A percentile compares a stretch with the other conserved stretches of the same genome.
Evolutionary conservation across 495 filamentous ascomycete species (phyloP).

Genomic region (Aspergillus homomorphus): DNA sequence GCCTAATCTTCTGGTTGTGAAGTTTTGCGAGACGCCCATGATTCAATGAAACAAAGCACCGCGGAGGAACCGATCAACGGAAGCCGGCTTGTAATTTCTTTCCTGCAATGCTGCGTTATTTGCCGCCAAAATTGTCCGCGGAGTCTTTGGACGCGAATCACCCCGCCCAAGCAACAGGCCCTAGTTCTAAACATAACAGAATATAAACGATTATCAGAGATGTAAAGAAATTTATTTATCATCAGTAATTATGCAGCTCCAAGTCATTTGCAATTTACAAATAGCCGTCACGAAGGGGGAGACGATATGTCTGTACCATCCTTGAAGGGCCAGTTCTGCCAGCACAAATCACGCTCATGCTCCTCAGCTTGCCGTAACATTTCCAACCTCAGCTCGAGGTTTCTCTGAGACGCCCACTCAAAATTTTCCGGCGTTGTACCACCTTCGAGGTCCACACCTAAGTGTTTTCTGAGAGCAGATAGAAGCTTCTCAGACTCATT

Average conservation of each 20-base stretch:
- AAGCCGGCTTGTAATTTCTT: too few species aligned
- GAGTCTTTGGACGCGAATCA: too few species aligned
- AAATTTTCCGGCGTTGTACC: slow-evolving; percentile 33
- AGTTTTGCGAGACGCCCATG: too few species aligned
- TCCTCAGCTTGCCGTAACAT: slow-evolving; percentile 27
- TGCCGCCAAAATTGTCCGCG: too few species aligned
- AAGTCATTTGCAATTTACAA: too few species aligned
- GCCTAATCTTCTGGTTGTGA: too few species aligned
- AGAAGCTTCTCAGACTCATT: slow-evolving; percentile 35
- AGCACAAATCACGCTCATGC: slow-evolving; percentile 22
- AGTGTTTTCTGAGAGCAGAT: slow-evolving; percentile 24
- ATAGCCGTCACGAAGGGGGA: not conserved
- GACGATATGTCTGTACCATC: slow-evolving; percentile 18
- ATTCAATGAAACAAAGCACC: too few species aligned
- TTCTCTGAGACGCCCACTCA: slow-evolving; percentile 24
- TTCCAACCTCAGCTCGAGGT: slow-evolving; percentile 26
- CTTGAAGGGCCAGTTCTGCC: slow-evolving; percentile 35
- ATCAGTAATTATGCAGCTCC: not conserved
- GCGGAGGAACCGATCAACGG: too few species aligned
- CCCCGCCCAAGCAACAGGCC: too few species aligned
- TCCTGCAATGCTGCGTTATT: too few species aligned
- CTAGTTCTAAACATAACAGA: not conserved
- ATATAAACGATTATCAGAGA: not conserved
- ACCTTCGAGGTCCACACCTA: slow-evolving; percentile 30
- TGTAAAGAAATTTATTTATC: not conserved